Evolutionary conservation across 306 rosid genomes (phyloP).

Genomic region (Casuarina glauca): DNA sequence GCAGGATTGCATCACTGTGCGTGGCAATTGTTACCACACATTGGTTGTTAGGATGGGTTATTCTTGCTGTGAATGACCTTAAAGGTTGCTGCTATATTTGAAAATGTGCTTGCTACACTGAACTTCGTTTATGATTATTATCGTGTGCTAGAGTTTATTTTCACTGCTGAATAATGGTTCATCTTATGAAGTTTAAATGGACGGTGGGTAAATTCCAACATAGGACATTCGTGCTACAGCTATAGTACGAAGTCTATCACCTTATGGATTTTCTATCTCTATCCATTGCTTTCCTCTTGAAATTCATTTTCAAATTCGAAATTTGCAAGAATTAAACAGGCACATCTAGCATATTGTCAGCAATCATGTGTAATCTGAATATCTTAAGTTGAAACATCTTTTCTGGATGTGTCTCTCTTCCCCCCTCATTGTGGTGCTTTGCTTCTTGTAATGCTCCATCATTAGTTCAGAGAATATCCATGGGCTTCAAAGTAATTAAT

Average conservation of each 20-base stretch:
- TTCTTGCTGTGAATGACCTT: not conserved
- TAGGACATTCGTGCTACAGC: not conserved
- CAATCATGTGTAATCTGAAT: not conserved
- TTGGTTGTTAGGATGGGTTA: not conserved
- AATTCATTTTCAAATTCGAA: not conserved
- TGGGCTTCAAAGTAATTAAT: not conserved
- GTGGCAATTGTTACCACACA: not conserved
- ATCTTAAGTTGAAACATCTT: not conserved
- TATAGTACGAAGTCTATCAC: not conserved
- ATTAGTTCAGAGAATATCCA: not conserved
- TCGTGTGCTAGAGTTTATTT: not conserved
- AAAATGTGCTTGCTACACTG: not conserved
- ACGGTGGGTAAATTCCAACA: not conserved
- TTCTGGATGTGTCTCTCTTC: not conserved
- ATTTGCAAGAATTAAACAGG: not conserved
- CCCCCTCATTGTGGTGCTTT: not conserved
- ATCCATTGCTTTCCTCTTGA: not conserved
- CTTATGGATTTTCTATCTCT: not conserved
- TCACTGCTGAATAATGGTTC: slow-evolving; percentile 1
- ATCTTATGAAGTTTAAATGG: not conserved
- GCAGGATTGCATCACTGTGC: not conserved
- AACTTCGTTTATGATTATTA: not conserved
- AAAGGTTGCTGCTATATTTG: not conserved
- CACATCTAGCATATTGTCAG: not conserved
- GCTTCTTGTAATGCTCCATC: not conserved